Base-by-base conservation (phyloP, 2,329 filamentous ascomycete genomes). In the Colletotrichum sp. region DNA sequence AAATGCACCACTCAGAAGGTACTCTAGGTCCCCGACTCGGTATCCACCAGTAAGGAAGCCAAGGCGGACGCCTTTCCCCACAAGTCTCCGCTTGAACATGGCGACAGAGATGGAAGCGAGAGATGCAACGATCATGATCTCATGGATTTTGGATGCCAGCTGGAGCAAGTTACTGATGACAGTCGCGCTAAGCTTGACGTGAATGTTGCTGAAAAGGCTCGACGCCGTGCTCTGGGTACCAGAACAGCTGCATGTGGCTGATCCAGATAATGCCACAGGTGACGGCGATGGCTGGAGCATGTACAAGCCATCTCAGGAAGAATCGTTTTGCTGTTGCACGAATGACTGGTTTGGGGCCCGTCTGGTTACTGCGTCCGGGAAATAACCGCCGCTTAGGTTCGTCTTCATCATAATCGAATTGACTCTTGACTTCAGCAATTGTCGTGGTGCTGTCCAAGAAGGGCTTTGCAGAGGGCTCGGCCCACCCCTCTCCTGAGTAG, bases 11-110 rank as follows among this genome's bases (percentile, higher is more conserved):
- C 32, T 44, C 1, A 36, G 4, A 11, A 76, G 65, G 8, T 76
- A 76, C 5, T 19, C 28, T 11, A 74, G 22, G 12, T 76, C 74
- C 1, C 74, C 74, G 11, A 74, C 70, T 13, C 74, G 74, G n/a
- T 76, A 76, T 7, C 71, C 71, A 22, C 70, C 74, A 4, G 74
- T 76, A 5, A 76, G 64, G 11, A 76, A 69, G 4, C 74, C 74
- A 8, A 72, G 7, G 11, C 68, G 55, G 15, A 76, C 68, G 1
- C 74, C 74, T 6, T 36, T 16, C 0, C 25, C 36, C 9, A 73
- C 28, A 7, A 76, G 34, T 1, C 69, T 16, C 3, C 69, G 16
- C 15, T 48, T 48, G 28, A 68, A 73, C 63, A 68, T 72, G 8
- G 69, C 30, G 6, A 73, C 19, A 1, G 70, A 13, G 11, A 76